Percentiles rank a stretch among this genome's conserved stretches.
phyloP scores from a whole-genome alignment of 208 protist genomes.

The Acanthamoeba culbertsoni region DNA sequence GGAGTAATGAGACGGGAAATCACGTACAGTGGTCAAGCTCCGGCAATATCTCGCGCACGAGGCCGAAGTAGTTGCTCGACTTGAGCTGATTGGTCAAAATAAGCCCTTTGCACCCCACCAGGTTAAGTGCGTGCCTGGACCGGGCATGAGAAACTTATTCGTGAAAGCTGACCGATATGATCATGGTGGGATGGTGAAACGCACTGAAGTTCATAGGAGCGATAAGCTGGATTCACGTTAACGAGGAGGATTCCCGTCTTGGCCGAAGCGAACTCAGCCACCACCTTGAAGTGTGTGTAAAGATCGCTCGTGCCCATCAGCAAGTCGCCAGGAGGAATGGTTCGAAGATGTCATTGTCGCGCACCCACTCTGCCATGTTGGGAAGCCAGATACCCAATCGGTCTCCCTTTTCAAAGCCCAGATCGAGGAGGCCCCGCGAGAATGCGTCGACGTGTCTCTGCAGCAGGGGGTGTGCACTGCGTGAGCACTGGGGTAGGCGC shows the following conservation, averaged over 20 bases:
- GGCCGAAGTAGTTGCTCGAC: conserved; percentile 67
- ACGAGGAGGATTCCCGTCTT: conserved; percentile 80
- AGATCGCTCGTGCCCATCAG: too few relatives aligned
- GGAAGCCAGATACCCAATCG: conserved; percentile 82
- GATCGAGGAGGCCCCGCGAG: conserved; percentile 66
- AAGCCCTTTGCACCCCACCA: conserved; percentile 73
- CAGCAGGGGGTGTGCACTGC: neutral
- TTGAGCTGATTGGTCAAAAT: conserved; percentile 70
- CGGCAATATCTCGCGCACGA: conserved; percentile 20
- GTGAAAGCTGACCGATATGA: neutral
- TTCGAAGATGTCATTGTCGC: neutral
- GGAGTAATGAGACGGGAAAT: neutral
- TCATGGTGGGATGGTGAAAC: neutral
- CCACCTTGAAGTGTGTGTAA: too few relatives aligned
- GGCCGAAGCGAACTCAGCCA: conserved; percentile 73
- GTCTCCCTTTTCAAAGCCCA: conserved; percentile 79
- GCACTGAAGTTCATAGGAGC: conserved; percentile 69
- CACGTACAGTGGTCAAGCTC: conserved; percentile 3
- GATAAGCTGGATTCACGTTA: conserved; percentile 82
- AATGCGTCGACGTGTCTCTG: conserved; percentile 64
- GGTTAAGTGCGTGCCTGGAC: conserved; percentile 73
- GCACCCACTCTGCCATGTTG: conserved; percentile 77
- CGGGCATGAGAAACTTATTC: neutral
- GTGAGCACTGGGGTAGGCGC: too few relatives aligned
- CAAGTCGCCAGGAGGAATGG: neutral